Percentiles rank a stretch among this genome's conserved stretches.
These are phyloP conservation scores for Skeletonema costatum DNA, from an alignment of 108 stramenopile species.

Conservation along the genomic window DNA sequence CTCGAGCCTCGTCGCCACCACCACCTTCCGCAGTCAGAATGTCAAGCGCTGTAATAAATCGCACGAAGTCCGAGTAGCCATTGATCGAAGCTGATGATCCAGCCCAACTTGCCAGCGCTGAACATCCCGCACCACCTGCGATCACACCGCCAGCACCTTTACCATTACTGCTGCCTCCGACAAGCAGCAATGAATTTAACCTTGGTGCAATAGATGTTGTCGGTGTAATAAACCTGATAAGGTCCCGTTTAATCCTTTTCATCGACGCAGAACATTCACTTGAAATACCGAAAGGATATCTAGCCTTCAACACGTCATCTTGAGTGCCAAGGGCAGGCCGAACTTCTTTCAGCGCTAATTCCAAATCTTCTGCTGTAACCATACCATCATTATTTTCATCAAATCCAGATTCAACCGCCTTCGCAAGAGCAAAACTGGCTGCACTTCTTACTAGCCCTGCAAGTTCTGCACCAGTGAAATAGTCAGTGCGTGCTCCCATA, in stretches of 20 bases:
- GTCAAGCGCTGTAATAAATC: constrained; percentile 74
- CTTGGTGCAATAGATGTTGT: constrained; percentile 28
- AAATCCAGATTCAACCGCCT: constrained; percentile 47
- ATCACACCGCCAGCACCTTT: constrained; percentile 33
- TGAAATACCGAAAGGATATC: constrained; percentile 68
- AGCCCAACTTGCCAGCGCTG: constrained; percentile 67
- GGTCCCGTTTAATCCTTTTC: constrained; percentile 62
- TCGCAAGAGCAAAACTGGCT: constrained; percentile 79
- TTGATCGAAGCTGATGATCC: constrained; percentile 63
- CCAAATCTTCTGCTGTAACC: constrained; percentile 55
- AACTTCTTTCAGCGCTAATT: constrained; percentile 63
- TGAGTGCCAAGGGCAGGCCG: constrained; percentile 77
- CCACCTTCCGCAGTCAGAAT: constrained; percentile 57
- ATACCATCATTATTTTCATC: constrained; percentile 45
- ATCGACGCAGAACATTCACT: constrained; percentile 62
- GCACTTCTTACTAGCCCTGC: constrained; percentile 89
- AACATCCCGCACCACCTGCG: constrained; percentile 38
- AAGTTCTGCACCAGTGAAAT: constrained; percentile 91
- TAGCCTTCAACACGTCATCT: constrained; percentile 65
- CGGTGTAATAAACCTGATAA: constrained; percentile 65
- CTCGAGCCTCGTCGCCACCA: constrained; percentile 71
- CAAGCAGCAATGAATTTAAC: constrained; percentile 68
- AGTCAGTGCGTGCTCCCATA: constrained; percentile 69
- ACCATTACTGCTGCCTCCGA: constrained; percentile 45
- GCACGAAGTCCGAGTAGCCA: constrained; percentile 66